Base-by-base conservation (phyloP, 2,329 filamentous ascomycete genomes). In the Cordyceps tenuipes region DNA sequence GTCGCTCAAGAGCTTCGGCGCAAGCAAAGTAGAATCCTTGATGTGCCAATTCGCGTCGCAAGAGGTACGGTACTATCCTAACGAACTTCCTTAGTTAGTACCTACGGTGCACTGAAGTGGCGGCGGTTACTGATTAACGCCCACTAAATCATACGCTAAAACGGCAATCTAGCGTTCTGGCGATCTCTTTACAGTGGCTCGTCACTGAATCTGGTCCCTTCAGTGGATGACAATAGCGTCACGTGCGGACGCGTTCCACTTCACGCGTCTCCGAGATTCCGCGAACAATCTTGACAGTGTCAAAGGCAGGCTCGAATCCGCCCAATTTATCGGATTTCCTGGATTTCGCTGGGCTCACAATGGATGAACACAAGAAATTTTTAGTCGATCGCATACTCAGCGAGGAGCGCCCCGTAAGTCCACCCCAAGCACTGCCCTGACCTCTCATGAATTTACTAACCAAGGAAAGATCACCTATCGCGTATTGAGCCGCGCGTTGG, bases 401-500 rank as follows among this genome's bases (percentile, higher is more conserved):
- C 61, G 90, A 96, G 69, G 84, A 86, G 65, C 84, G 84, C 64
- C 81, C 87, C 63, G 89, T 93, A 73, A 69, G 83, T 49, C 55
- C 1, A 29, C 3, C 17, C 5, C 10, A 41, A 41, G 34, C 5
- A 31, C 36, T 59, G 19, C 54, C 34, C 9, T 12, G 7, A 13
- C 9, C 0, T 54, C 29, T 12, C 50, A 43, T 36, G 47, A 55
- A 43, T 36, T n/a, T n/a, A n/a, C n/a, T 52, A 55, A 58, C 56
- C 29, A 13, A 34, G 17, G 61, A 62, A 61, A 96, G 91, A 81
- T 96, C 68, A 96, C 90, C 55, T 97, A 97, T 77, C 87, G 91
- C 55, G 79, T 88, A 53, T 76, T 99, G 63, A 94, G 91, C 73
- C 84, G 93, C 68, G 88, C 87, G 44, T 75, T 97, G 58, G 88